phyloP scores from a whole-genome alignment of 208 protist species.

The Leptomonas seymouri region DNA sequence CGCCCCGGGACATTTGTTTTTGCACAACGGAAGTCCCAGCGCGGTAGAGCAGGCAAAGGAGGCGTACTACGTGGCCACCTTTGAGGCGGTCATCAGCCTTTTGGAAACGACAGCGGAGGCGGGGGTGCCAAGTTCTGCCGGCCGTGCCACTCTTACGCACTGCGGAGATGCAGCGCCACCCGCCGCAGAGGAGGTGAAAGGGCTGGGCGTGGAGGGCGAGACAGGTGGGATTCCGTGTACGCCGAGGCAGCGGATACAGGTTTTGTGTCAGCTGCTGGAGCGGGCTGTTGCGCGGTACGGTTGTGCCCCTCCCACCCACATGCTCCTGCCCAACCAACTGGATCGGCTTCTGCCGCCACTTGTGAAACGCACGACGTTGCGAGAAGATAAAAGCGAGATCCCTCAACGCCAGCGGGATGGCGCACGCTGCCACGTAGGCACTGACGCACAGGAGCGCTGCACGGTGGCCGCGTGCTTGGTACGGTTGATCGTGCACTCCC shows the following conservation, averaged over 20 bases:
- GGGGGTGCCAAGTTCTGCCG: not conserved
- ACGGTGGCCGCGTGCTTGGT: conserved; percentile 25
- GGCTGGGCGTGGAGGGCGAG: not conserved
- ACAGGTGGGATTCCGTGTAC: not conserved
- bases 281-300: conserved; percentile 20
- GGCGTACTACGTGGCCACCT: conserved; percentile 29
- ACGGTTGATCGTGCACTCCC: conserved; percentile 1
- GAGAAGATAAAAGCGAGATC: not conserved
- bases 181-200: not conserved
- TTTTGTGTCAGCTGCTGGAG: conserved; percentile 15
- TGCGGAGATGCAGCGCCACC: not conserved
- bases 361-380: not conserved
- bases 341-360: conserved; percentile 50
- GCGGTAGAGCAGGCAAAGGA: conserved; percentile 6
- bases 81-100: conserved; percentile 28
- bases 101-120: not conserved
- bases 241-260: not conserved
- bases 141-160: not conserved
- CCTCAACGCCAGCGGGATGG: too few relatives aligned
- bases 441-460: conserved; percentile 9
- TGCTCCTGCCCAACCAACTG: conserved; percentile 59
- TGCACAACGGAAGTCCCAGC: not conserved
- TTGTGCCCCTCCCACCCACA: conserved; percentile 48
- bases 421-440: not conserved
- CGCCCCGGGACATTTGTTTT: not conserved